Percentiles rank a stretch among this genome's conserved stretches.
Evolutionary conservation across 176 grass and related monocot genomes (phyloP).

Genomic region (Thalia dealbata): DNA sequence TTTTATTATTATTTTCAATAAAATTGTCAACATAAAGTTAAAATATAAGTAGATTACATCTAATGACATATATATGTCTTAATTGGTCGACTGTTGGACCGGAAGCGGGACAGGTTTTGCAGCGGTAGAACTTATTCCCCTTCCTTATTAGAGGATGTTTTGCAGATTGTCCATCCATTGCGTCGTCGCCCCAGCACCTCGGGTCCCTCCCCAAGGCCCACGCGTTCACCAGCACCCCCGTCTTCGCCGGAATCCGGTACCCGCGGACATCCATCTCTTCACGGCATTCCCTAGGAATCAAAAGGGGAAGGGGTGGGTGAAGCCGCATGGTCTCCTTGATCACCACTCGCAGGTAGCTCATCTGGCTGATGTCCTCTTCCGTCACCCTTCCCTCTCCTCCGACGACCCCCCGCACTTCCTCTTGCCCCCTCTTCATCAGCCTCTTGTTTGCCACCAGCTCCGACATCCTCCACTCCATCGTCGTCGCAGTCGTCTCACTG

Average conservation of each 20-base stretch:
- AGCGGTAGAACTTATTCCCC: no score
- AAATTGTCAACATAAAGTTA: no score
- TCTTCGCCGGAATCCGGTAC: not conserved
- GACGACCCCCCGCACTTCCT: not conserved
- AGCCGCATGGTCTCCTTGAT: not conserved
- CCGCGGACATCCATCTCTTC: not conserved
- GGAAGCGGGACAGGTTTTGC: no score
- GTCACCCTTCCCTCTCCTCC: not conserved
- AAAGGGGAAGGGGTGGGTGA: not conserved
- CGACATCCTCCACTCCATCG: conserved; percentile 23
- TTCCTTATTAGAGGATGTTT: no score
- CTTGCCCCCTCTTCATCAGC: conserved; percentile 4
- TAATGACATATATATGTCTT: no score
- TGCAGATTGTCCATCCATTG: not conserved
- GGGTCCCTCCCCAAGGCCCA: not conserved
- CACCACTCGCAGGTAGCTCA: not conserved
- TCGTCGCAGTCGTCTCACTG: not conserved
- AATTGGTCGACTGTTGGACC: no score
- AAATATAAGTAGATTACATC: no score
- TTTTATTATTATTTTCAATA: no score
- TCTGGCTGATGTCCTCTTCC: not conserved
- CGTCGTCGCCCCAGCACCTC: not conserved
- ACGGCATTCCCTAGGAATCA: not conserved
- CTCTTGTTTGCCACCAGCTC: conserved; percentile 20
- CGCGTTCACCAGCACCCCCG: not conserved